These are phyloP conservation scores for Hydrangea macrophylla DNA, from an alignment of 148 eudicot genomes.

Conservation along the genomic window DNA sequence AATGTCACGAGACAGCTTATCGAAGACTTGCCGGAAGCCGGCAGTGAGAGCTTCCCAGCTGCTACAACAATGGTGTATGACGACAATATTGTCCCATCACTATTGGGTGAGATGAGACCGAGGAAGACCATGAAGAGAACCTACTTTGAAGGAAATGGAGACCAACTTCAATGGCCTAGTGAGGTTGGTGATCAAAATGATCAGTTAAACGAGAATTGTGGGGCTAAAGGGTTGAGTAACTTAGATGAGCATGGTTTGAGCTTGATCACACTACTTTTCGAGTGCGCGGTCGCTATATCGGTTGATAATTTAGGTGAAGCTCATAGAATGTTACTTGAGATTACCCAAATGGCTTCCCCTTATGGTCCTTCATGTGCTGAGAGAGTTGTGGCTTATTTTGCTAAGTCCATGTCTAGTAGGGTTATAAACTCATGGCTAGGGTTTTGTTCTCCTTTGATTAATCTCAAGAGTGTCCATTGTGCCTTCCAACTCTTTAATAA, in stretches of 20 bases:
- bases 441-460: slow-evolving; percentile 34
- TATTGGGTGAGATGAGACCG: slow-evolving; percentile 28
- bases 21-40: slow-evolving; percentile 40
- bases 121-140: slow-evolving; percentile 17
- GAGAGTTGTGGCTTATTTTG: slow-evolving; percentile 46
- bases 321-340: slow-evolving; percentile 42
- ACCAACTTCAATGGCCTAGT: not conserved
- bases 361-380: slow-evolving; percentile 47
- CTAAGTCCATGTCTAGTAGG: slow-evolving; percentile 45
- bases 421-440: slow-evolving; percentile 51
- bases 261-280: slow-evolving; percentile 32
- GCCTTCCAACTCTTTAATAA: slow-evolving; percentile 45
- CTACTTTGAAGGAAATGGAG: not conserved
- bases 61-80: slow-evolving; percentile 15
- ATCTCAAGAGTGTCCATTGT: slow-evolving; percentile 23
- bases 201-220: not conserved
- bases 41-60: slow-evolving; percentile 20
- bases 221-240: slow-evolving; percentile 6
- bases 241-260: slow-evolving; percentile 28
- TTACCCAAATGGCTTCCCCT: slow-evolving; percentile 45
- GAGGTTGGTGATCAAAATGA: not conserved
- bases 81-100: slow-evolving; percentile 8
- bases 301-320: slow-evolving; percentile 53
- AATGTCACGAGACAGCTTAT: slow-evolving; percentile 47
- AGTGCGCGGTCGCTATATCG: slow-evolving; percentile 53